Percentiles rank a stretch among this genome's conserved stretches.
Evolutionary conservation across 1,284 basidiomycete genomes (phyloP).

Genomic region (Tilletia horrida): DNA sequence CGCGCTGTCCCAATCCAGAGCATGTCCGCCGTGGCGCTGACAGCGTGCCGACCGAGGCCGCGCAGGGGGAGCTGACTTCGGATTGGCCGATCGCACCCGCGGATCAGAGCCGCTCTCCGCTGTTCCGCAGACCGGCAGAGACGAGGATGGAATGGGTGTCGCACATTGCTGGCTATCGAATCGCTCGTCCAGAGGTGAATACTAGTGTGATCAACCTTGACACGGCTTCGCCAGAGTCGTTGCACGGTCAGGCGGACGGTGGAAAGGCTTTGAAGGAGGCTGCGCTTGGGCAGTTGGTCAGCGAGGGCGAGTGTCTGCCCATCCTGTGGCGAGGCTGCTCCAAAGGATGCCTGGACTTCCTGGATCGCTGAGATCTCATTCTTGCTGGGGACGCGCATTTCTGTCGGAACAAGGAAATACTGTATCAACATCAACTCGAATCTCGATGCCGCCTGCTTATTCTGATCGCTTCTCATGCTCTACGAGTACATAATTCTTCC

Average conservation of each 20-base stretch:
- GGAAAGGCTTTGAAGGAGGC: too few relatives aligned
- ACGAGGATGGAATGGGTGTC: constrained; percentile 48
- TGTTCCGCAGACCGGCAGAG: constrained; percentile 39
- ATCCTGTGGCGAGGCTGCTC: constrained; percentile 40
- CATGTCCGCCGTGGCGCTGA: constrained; percentile 18
- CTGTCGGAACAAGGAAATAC: too few relatives aligned
- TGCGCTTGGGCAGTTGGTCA: constrained; percentile 27
- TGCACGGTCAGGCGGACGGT: too few relatives aligned
- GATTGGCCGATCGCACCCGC: constrained; percentile 15
- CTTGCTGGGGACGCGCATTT: not conserved
- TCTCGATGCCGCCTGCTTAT: too few relatives aligned
- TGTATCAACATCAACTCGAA: too few relatives aligned
- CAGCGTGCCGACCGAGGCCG: not conserved
- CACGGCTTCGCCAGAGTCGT: too few relatives aligned
- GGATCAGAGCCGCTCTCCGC: constrained; percentile 24
- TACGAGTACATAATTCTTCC: too few relatives aligned
- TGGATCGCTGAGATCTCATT: constrained; percentile 19
- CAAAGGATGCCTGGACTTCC: constrained; percentile 34
- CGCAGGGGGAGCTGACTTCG: not conserved
- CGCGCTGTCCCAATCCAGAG: constrained; percentile 41
- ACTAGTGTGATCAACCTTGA: constrained; percentile 27
- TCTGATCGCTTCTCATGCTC: too few relatives aligned
- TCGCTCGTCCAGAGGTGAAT: constrained; percentile 34
- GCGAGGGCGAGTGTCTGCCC: constrained; percentile 27
- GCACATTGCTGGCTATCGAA: constrained; percentile 45